phyloP scores from a whole-genome alignment of 306 rosid genomes.

The Begonia loranthoides region DNA sequence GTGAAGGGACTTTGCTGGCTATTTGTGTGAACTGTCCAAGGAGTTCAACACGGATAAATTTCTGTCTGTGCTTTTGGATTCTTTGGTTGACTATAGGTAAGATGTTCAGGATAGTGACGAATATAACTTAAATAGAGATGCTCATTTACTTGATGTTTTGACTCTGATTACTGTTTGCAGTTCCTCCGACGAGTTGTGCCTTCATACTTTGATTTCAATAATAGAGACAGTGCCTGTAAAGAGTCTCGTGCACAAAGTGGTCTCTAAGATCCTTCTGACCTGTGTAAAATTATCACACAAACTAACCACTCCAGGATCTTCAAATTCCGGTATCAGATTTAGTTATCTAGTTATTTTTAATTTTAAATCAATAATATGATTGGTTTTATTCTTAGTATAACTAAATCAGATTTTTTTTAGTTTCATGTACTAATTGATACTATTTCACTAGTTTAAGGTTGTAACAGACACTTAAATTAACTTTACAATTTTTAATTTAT shows the following conservation, averaged over 20 bases:
- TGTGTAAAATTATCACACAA: constrained; percentile 50
- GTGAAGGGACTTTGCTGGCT: constrained; percentile 50
- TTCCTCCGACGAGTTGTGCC: constrained; percentile 46
- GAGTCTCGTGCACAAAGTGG: constrained; percentile 36
- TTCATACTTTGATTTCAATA: constrained; percentile 46
- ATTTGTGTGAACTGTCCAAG: constrained; percentile 45
- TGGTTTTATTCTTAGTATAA: too few species aligned
- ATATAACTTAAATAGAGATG: background rate
- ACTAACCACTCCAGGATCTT: constrained; percentile 23
- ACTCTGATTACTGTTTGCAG: constrained; percentile 29
- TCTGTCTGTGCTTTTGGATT: constrained; percentile 52
- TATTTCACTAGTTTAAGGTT: too few species aligned
- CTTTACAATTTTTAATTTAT: too few species aligned
- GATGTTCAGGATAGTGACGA: constrained; percentile 10
- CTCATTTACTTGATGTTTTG: constrained; percentile 14
- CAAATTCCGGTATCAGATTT: constrained; percentile 33
- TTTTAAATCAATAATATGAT: background rate
- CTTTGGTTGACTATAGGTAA: constrained; percentile 72
- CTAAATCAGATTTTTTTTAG: too few species aligned
- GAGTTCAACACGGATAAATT: constrained; percentile 70
- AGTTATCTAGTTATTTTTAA: background rate
- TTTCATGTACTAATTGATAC: too few species aligned
- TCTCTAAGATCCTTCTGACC: constrained; percentile 40
- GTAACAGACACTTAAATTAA: too few species aligned
- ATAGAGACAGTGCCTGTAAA: constrained; percentile 48